phyloP scores from a whole-genome alignment of 1,139 yeast species.

The Debaryomycetaceae sp. region DNA sequence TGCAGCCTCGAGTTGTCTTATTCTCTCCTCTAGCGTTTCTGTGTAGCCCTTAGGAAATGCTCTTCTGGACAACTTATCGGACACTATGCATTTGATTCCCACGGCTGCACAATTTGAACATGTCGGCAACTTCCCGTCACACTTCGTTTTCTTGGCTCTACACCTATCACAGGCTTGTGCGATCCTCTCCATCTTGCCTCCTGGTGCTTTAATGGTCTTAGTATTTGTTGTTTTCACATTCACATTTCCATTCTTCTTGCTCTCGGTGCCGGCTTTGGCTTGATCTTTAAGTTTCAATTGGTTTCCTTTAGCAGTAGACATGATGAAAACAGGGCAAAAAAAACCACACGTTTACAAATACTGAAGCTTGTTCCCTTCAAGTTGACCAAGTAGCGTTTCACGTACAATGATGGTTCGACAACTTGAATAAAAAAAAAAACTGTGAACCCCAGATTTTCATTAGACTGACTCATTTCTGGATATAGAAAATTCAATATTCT shows the following conservation, averaged over 20 bases:
- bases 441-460: background rate
- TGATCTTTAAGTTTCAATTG: background rate
- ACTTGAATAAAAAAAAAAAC: background rate
- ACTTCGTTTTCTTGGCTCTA: conserved; percentile 71
- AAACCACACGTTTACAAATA: background rate
- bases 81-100: conserved; percentile 44
- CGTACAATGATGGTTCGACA: no score
- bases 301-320: background rate
- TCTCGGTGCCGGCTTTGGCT: background rate
- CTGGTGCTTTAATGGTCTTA: conserved; percentile 66
- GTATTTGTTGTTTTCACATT: conserved; percentile 18
- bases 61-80: conserved; percentile 42
- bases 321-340: background rate
- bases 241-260: background rate
- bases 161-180: conserved; percentile 91
- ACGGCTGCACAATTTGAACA: conserved; percentile 43
- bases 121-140: conserved; percentile 61
- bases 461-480: background rate
- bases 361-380: background rate
- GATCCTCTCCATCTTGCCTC: conserved; percentile 52
- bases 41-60: conserved; percentile 52
- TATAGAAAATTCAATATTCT: background rate
- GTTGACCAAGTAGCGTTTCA: no score
- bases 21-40: conserved; percentile 44
- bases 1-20: conserved; percentile 43